Evolutionary conservation across 1,139 yeast genomes (phyloP), one percentile per base, ranked within the genome.

Genomic region (Debaryomycetaceae sp.): DNA sequence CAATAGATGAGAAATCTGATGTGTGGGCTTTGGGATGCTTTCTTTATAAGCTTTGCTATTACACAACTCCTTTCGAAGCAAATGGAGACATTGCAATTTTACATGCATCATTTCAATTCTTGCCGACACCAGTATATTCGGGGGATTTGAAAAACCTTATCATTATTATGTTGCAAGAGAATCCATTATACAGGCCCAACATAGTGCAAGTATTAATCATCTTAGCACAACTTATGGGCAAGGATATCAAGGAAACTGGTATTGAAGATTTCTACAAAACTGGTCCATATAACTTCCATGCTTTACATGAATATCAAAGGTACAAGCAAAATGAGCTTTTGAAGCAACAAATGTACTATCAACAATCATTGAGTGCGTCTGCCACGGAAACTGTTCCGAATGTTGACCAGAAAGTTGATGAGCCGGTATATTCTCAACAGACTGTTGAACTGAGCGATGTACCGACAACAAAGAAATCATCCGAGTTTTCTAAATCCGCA

Each of bases 11-110:
- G 59, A 93, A 93, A 62, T 81, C 91, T 49, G 99, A 93, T 65
- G 83, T 93, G 33, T 93, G 99, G 99, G 99, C 99, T 0, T 69
- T 93, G 47, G 99, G 99, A 11, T 82, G 91, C 27, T 87, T 95
- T 53, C 71, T 93, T 44, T 93, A 91, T 71, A 93, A 95, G 63
- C 70, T 93, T 46, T 87, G 98, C 61, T 93, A 87, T 66, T 93
- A 88, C 63, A 91, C 90, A 1, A 93, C 99, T 0, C 99, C 99
- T 0, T 93, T 93, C 63, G 95, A 87, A 62, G 76, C 80, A 36
- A 75, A 75, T 53, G 93, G 91, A 9, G 91, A 86, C 50, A 69
- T 79, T 43, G 91, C 91, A 27, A 84, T 87, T 24, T 62, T 86
- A 42, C 83, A 81, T 58, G 88, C 88, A 4, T 72, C 76, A 20